Conservation (phyloP, 2,329 filamentous ascomycete species). For the Hyphodiscus sp. region DNA sequence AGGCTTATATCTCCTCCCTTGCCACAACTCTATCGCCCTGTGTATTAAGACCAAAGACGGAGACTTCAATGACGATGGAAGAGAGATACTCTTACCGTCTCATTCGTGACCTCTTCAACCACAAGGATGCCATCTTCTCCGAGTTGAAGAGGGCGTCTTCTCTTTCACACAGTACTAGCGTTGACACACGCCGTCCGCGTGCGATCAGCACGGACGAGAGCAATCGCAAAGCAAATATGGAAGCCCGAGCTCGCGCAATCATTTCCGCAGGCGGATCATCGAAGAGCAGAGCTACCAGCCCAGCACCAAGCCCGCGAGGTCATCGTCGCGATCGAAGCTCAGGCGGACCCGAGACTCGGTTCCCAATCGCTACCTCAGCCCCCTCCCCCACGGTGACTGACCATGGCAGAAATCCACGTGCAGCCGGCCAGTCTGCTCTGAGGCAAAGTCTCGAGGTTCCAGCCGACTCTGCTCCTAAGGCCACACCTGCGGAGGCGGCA, state of each 20-base stretch:
- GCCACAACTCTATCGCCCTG: constrained; percentile 74
- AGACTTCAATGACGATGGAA: constrained; percentile 89
- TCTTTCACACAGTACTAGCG: constrained; percentile 57
- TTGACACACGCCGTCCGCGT: constrained; percentile 61
- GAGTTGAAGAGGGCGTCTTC: constrained; percentile 88
- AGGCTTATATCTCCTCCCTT: constrained; percentile 70
- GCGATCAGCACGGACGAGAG: constrained; percentile 94
- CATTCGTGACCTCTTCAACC: constrained; percentile 82
- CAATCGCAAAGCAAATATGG: constrained; percentile 87
- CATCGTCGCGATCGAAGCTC: constrained; percentile 79
- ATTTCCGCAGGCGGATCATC: constrained; percentile 46
- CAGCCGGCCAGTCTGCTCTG: constrained; percentile 27
- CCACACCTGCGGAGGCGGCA: constrained; percentile 13
- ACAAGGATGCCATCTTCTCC: constrained; percentile 93
- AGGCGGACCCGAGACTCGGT: constrained; percentile 67
- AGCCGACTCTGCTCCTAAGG: constrained; percentile 17
- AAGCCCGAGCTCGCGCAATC: constrained; percentile 81
- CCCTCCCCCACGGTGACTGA: constrained; percentile 47
- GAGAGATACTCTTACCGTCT: constrained; percentile 90
- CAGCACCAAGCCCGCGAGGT: constrained; percentile 52
- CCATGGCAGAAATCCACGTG: constrained; percentile 28
- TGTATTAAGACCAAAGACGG: constrained; percentile 77
- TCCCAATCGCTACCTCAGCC: constrained; percentile 69
- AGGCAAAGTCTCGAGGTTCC: constrained; percentile 79
- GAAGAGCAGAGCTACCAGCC: constrained; percentile 70